phyloP scores from a whole-genome alignment of 2,329 filamentous ascomycete species.

The Talaromyces sp. region DNA sequence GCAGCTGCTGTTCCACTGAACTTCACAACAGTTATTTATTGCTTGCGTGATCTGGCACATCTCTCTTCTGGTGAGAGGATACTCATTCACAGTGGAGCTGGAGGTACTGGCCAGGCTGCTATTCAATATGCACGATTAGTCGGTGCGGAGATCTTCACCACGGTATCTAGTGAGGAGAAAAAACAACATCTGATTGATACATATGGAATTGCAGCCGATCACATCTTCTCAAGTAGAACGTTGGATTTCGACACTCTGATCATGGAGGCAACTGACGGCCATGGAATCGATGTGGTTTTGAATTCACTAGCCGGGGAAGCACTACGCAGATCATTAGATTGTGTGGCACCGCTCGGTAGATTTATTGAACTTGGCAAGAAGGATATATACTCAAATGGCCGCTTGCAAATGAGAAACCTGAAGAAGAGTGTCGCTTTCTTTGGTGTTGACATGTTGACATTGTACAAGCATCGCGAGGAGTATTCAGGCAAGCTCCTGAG shows the following conservation, averaged over 20 bases:
- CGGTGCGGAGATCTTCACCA: neutral
- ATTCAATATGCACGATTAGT: neutral
- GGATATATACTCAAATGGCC: neutral
- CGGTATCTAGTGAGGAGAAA: neutral
- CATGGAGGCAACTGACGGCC: neutral
- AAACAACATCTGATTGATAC: neutral
- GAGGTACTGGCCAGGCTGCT: neutral
- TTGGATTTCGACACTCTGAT: neutral
- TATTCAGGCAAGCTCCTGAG: neutral
- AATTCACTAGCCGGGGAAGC: neutral
- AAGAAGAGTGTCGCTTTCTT: neutral
- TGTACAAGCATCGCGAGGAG: neutral
- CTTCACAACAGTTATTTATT: neutral
- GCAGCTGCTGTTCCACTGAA: neutral
- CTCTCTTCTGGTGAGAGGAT: neutral
- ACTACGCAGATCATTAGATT: neutral
- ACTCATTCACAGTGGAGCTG: neutral
- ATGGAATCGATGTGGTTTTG: neutral
- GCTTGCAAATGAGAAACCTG: neutral
- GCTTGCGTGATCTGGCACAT: neutral
- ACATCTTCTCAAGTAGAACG: neutral
- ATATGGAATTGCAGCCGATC: neutral
- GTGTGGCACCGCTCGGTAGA: neutral
- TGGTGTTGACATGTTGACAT: neutral
- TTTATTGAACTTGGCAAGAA: neutral